Base-by-base conservation (phyloP, 2,329 filamentous ascomycete species). In the Magnaporthiopsis poae region DNA sequence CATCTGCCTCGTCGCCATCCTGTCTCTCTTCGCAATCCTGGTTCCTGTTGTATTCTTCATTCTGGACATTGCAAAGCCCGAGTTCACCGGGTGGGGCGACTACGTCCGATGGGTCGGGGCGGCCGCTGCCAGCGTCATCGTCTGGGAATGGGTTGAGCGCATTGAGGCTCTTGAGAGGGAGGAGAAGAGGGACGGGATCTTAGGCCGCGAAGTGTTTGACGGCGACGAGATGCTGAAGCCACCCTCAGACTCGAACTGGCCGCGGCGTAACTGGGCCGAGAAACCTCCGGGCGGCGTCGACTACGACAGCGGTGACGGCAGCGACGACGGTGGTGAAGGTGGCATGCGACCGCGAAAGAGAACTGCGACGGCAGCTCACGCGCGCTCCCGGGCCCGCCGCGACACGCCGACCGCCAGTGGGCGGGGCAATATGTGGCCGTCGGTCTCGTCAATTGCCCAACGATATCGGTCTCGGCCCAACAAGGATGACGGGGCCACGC, bases 61-160 rank as follows among this genome's bases (percentile, higher is more conserved):
- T 67, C 82, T 96, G 71, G 93, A 97, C 74, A 92, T 97, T 63
- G 89, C 89, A 11, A 89, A 94, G 72, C 89, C 91, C 33, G 88
- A 91, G 68, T 89, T 96, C 68, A 91, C 91, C 59, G 91, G 90
- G 11, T 97, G 93, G 93, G 93, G 93, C 74, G 93, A 96, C 73
- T 97, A 96, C 74, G 93, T 96, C 62, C 84, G 92, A 72, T 97
- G 93, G 93, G 93, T 96, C n/a, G 93, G 93, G 63, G 92, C 92
- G 1, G 92, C 93, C 0, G 92, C 92, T 1, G 93, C 93, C 35
- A 96, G 92, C 77, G 93, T 96, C n/a, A 91, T 96, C 29, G 93
- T 97, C 2, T 97, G 93, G 93, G 93, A 97, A 77, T 97, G 93
- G 93, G 93, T 97, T 3, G 93, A 97, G 77, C 86, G 93, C 33